Conservation (phyloP, 1,284 basidiomycete species). For the Melampsora occidentalis region DNA sequence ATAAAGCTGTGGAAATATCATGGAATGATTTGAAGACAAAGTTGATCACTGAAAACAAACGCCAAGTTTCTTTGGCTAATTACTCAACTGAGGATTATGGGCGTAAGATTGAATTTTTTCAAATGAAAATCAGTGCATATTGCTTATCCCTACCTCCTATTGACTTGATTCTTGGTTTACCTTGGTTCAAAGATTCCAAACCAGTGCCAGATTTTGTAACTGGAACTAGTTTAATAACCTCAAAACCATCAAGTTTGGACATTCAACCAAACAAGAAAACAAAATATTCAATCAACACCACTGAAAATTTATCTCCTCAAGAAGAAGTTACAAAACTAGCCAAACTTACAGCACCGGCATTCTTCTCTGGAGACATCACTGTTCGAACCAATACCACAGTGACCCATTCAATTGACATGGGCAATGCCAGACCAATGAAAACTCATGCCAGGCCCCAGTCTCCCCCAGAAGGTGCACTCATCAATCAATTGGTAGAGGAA, state of each 20-base stretch:
- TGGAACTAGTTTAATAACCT: not conserved
- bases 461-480: constrained; percentile 1
- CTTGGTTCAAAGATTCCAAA: not conserved
- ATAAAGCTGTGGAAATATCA: no score
- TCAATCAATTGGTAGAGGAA: not conserved
- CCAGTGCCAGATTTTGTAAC: not conserved
- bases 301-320: not conserved
- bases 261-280: not conserved
- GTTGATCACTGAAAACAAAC: no score
- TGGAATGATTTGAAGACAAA: no score
- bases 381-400: no score
- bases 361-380: not conserved
- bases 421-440: not conserved
- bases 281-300: not conserved
- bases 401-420: not conserved
- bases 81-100: no score
- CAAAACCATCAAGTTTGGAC: not conserved
- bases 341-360: not conserved
- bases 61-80: no score
- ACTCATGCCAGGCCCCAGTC: not conserved
- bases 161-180: constrained; percentile 4
- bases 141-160: constrained; percentile 5
- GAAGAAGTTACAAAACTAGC: not conserved
- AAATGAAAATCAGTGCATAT: not conserved
- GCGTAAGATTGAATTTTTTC: no score